Percentiles rank a stretch among this genome's conserved stretches.
Evolutionary conservation across 192 early-diverging fungal species (phyloP).

Genomic region (Podila epicladia): DNA sequence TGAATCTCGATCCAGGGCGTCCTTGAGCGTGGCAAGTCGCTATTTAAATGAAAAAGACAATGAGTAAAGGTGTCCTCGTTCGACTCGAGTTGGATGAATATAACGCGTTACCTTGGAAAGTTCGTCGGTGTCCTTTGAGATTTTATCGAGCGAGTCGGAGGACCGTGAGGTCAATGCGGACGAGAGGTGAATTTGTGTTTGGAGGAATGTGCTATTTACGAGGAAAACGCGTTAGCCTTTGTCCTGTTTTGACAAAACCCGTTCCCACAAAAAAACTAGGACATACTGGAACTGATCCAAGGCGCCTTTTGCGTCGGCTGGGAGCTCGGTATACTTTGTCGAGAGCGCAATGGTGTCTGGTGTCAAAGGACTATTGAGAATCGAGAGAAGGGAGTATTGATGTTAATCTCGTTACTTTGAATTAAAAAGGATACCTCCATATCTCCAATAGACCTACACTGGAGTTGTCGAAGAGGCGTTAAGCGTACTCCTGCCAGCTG

Average conservation of each 20-base stretch:
- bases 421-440: background rate
- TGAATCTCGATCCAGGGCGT: conserved; percentile 43
- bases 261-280: background rate
- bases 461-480: conserved; percentile 8
- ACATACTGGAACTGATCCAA: conserved; percentile 50
- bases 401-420: background rate
- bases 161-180: conserved; percentile 28
- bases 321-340: conserved; percentile 50
- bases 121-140: conserved; percentile 39
- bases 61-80: background rate
- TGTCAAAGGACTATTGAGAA: conserved; percentile 22
- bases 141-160: conserved; percentile 43
- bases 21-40: conserved; percentile 36
- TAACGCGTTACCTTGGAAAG: conserved; percentile 26
- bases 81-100: too few relatives aligned
- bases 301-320: conserved; percentile 41
- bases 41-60: background rate
- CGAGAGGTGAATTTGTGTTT: conserved; percentile 44
- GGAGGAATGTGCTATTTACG: conserved; percentile 22
- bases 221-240: too few relatives aligned
- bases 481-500: conserved; percentile 13
- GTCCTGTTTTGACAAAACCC: too few relatives aligned
- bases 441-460: background rate
- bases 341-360: conserved; percentile 48
- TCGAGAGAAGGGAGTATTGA: background rate